Percentiles rank a stretch among this genome's conserved stretches.
phyloP scores from a whole-genome alignment of 1,284 basidiomycete genomes.

The Fomitopsis palustris region DNA sequence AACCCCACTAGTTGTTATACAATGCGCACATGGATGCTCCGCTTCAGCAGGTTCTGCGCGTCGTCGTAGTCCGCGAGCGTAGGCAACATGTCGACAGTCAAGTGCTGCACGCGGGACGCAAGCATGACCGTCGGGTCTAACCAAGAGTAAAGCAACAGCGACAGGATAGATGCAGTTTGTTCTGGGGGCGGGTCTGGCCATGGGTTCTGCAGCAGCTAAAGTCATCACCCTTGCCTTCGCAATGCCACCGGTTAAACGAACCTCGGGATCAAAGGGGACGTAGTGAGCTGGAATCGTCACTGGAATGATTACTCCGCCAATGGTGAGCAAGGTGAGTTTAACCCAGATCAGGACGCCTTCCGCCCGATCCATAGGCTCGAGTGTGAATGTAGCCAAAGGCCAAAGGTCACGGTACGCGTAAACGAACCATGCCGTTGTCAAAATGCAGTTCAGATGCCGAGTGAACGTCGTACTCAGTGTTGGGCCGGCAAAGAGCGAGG shows the following conservation, averaged over 20 bases:
- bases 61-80: conserved; percentile 46
- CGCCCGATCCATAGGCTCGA: conserved; percentile 35
- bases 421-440: conserved; percentile 16
- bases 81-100: conserved; percentile 34
- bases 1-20: not conserved
- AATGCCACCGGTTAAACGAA: conserved; percentile 11
- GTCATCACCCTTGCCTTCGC: conserved; percentile 1
- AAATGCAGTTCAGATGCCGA: conserved; percentile 15
- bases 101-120: conserved; percentile 26
- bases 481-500: conserved; percentile 14
- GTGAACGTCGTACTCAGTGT: conserved; percentile 10
- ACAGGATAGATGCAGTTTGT: conserved; percentile 33
- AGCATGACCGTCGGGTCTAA: conserved; percentile 29
- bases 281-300: conserved; percentile 36
- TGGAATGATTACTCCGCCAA: conserved; percentile 39
- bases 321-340: conserved; percentile 33
- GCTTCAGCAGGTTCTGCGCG: conserved; percentile 36
- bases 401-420: conserved; percentile 65
- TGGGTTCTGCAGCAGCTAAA: conserved; percentile 18
- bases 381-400: conserved; percentile 52
- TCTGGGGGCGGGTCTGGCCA: conserved; percentile 26
- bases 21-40: conserved; percentile 28
- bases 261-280: conserved; percentile 31
- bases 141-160: conserved; percentile 28
- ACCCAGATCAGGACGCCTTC: conserved; percentile 29